These are phyloP conservation scores for Plantago lanceolata DNA, from an alignment of 305 asterid genomes.

Conservation along the genomic window DNA sequence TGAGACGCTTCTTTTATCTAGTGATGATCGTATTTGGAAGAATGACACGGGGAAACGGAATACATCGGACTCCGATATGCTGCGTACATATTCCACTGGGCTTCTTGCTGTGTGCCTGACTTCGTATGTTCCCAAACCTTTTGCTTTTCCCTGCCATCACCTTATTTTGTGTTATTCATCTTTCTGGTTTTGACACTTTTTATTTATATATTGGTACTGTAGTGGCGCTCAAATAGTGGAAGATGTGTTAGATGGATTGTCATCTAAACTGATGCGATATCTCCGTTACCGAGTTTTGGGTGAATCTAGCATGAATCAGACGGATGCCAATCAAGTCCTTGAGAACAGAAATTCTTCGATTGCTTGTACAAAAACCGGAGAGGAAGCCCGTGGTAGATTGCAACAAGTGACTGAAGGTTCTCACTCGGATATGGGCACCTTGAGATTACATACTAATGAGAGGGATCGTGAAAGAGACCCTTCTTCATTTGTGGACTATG, in stretches of 20 bases:
- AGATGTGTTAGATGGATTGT: slow-evolving; percentile 84
- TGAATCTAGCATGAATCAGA: slow-evolving; percentile 58
- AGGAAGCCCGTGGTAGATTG: slow-evolving; percentile 64
- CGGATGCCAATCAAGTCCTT: slow-evolving; percentile 45
- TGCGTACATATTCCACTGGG: slow-evolving; percentile 78
- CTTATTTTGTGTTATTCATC: slow-evolving; percentile 1
- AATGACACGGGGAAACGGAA: slow-evolving; percentile 58
- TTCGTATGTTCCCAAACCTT: slow-evolving; percentile 41
- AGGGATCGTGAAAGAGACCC: slow-evolving; percentile 40
- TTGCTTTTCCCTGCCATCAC: slow-evolving; percentile 5
- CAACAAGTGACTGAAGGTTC: slow-evolving; percentile 55
- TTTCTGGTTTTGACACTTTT: slow-evolving; percentile 20
- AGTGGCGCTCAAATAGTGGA: slow-evolving; percentile 93
- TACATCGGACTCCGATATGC: slow-evolving; percentile 71
- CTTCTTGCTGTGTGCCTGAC: slow-evolving; percentile 88
- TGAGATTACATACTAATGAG: slow-evolving; percentile 34
- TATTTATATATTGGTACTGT: slow-evolving; percentile 28
- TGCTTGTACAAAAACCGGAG: slow-evolving; percentile 51
- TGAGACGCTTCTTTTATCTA: slow-evolving; percentile 48
- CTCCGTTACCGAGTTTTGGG: slow-evolving; percentile 79
- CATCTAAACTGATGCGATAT: slow-evolving; percentile 87
- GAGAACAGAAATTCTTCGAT: slow-evolving; percentile 51
- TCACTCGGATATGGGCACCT: slow-evolving; percentile 43
- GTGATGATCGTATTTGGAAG: slow-evolving; percentile 67
- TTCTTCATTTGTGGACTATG: slow-evolving; percentile 40